phyloP scores from a whole-genome alignment of 495 filamentous ascomycete genomes.

The Penicillium lagena region DNA sequence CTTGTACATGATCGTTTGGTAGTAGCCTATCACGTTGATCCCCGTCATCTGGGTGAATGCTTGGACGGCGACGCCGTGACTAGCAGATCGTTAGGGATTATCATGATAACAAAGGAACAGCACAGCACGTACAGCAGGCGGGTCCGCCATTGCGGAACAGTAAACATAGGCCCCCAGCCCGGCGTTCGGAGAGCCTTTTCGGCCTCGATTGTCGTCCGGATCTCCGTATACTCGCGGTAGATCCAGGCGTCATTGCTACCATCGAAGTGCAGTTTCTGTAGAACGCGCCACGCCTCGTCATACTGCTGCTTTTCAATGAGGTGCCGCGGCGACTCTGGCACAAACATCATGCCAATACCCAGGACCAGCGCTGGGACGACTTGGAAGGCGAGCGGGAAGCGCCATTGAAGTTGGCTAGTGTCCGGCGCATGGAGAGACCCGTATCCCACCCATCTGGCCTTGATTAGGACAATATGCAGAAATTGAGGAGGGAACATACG shows the following conservation, averaged over 20 bases:
- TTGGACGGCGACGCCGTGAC: slow-evolving; percentile 28
- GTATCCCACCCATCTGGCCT: slow-evolving; percentile 50
- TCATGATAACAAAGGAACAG: slow-evolving; percentile 13
- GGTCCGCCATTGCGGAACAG: slow-evolving; percentile 41
- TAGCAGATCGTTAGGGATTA: slow-evolving; percentile 10
- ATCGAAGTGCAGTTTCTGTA: slow-evolving; percentile 44
- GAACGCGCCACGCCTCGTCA: slow-evolving; percentile 38
- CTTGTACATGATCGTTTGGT: slow-evolving; percentile 54
- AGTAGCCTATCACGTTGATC: slow-evolving; percentile 55
- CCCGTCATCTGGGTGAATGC: slow-evolving; percentile 44
- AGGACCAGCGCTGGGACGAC: slow-evolving; percentile 38
- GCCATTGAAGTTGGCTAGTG: slow-evolving; percentile 45
- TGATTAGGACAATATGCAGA: neutral
- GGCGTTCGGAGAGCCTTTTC: slow-evolving; percentile 37
- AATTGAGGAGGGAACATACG: slow-evolving; percentile 11
- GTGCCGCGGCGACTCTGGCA: slow-evolving; percentile 50
- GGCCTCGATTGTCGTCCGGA: slow-evolving; percentile 39
- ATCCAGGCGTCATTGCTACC: slow-evolving; percentile 46
- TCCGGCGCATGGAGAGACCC: slow-evolving; percentile 38
- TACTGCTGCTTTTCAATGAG: slow-evolving; percentile 44
- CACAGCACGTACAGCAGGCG: slow-evolving; percentile 35
- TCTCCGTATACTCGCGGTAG: slow-evolving; percentile 39
- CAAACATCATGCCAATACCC: slow-evolving; percentile 42
- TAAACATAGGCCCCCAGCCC: slow-evolving; percentile 48
- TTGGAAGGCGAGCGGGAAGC: slow-evolving; percentile 50